Conservation (phyloP, 805 yeast genomes). For the Yarrowia keelungensis region DNA sequence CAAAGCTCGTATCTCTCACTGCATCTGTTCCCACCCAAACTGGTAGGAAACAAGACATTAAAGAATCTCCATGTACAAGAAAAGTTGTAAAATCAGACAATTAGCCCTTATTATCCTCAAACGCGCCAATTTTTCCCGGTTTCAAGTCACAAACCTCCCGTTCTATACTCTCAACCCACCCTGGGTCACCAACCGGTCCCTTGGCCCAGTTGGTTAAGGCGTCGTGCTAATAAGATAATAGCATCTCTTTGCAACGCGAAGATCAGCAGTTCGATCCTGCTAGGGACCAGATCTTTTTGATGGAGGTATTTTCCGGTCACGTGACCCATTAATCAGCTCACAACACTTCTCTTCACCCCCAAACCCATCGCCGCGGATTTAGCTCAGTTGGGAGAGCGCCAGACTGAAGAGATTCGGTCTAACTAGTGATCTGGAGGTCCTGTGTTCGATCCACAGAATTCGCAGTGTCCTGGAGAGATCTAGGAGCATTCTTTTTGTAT, state of each 20-base stretch:
- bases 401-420: constrained; percentile 47
- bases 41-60: neutral
- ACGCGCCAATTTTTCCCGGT: too few relatives aligned
- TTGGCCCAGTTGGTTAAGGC: constrained; percentile 32
- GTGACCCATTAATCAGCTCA: neutral
- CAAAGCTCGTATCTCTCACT: too few relatives aligned
- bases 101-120: too few relatives aligned
- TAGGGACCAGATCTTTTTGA: constrained; percentile 46
- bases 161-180: too few relatives aligned
- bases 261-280: constrained; percentile 58
- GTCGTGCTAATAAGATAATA: constrained; percentile 27
- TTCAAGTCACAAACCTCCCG: too few relatives aligned
- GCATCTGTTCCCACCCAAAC: neutral
- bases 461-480: neutral
- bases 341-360: neutral
- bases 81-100: too few relatives aligned
- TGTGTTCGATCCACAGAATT: constrained; percentile 7
- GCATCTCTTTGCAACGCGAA: constrained; percentile 50
- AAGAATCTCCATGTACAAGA: too few relatives aligned
- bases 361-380: constrained; percentile 41
- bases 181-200: constrained; percentile 3
- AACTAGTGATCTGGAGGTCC: constrained; percentile 1
- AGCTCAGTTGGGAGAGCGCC: constrained; percentile 54
- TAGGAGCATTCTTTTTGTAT: neutral
- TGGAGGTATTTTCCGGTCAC: too few relatives aligned